Evolutionary conservation across 2,329 filamentous ascomycete genomes (phyloP).

Genomic region (Talaromyces sp.): DNA sequence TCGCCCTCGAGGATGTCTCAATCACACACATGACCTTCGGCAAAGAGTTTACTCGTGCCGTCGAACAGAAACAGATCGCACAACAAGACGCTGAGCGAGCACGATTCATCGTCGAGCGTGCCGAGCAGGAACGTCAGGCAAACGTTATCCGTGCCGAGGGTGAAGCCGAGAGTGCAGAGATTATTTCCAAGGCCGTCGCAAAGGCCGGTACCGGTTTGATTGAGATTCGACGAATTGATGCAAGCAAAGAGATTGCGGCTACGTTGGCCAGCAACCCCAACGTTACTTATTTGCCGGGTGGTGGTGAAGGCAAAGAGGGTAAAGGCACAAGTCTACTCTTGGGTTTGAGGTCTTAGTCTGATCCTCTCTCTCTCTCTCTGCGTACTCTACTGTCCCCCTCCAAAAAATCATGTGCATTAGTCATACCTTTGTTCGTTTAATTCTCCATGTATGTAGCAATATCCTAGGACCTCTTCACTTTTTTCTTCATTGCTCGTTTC

Average conservation of each 20-base stretch:
- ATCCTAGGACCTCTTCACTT: conserved; percentile 21
- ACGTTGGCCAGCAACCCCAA: conserved; percentile 88
- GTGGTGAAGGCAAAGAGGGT: conserved; percentile 49
- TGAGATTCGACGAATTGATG: conserved; percentile 95
- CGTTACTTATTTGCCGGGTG: conserved; percentile 86
- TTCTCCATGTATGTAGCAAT: conserved; percentile 19
- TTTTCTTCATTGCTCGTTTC: neutral
- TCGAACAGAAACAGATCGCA: conserved; percentile 99
- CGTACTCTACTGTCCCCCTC: no score
- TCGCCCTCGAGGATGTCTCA: conserved; percentile 95
- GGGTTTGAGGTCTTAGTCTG: conserved; percentile 56
- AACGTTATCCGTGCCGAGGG: conserved; percentile 98
- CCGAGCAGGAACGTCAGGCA: conserved; percentile 97
- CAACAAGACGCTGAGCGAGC: conserved; percentile 98
- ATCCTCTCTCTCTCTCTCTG: neutral
- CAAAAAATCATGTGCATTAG: conserved; percentile 22
- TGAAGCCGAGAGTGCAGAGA: conserved; percentile 93
- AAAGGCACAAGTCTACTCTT: conserved; percentile 65
- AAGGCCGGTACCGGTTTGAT: conserved; percentile 92
- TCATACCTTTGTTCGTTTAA: conserved; percentile 12
- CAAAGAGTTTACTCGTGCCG: conserved; percentile 96
- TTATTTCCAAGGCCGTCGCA: conserved; percentile 87
- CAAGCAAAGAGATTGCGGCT: conserved; percentile 89
- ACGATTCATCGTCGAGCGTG: conserved; percentile 96
- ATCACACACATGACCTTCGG: conserved; percentile 99